A percentile compares a stretch with the other conserved stretches of the same genome.
phyloP scores from a whole-genome alignment of 2,329 filamentous ascomycete genomes.

The Aureobasidium zeae region DNA sequence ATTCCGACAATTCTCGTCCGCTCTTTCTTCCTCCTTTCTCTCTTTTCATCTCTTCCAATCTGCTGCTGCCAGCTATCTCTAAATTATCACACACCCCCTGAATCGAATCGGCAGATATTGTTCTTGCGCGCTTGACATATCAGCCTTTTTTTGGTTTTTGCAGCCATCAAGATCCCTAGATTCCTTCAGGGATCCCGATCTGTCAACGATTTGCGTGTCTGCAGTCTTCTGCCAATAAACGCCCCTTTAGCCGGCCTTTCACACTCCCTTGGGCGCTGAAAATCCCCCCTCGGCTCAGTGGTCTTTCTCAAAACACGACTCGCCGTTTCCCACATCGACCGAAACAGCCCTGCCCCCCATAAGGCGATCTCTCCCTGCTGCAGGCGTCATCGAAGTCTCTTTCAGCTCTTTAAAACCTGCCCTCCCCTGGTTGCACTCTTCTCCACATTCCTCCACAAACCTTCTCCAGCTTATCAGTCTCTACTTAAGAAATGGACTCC shows the following conservation, averaged over 20 bases:
- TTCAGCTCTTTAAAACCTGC: slow-evolving; percentile 8
- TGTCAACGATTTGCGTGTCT: slow-evolving; percentile 2
- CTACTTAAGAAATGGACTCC: slow-evolving; percentile 12
- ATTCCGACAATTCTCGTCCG: slow-evolving; percentile 1
- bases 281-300: slow-evolving; percentile 10
- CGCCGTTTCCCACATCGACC: slow-evolving; percentile 11
- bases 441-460: slow-evolving; percentile 16
- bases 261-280: not conserved
- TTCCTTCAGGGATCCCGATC: slow-evolving; percentile 9
- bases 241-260: slow-evolving; percentile 3
- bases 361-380: slow-evolving; percentile 1
- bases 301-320: slow-evolving; percentile 4
- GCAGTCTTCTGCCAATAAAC: slow-evolving; percentile 2
- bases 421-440: slow-evolving; percentile 5
- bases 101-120: not conserved
- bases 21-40: not conserved
- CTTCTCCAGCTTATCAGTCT: slow-evolving; percentile 8
- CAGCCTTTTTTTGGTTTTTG: slow-evolving; percentile 10
- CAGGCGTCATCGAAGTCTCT: slow-evolving; percentile 9
- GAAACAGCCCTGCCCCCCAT: slow-evolving; percentile 3
- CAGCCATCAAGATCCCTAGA: slow-evolving; percentile 10
- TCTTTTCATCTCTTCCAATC: too few relatives aligned
- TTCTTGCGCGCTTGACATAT: not conserved
- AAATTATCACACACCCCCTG: not conserved
- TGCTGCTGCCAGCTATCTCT: not conserved